Conservation (phyloP, 2,329 filamentous ascomycete genomes). For the Bertia moriformis region DNA sequence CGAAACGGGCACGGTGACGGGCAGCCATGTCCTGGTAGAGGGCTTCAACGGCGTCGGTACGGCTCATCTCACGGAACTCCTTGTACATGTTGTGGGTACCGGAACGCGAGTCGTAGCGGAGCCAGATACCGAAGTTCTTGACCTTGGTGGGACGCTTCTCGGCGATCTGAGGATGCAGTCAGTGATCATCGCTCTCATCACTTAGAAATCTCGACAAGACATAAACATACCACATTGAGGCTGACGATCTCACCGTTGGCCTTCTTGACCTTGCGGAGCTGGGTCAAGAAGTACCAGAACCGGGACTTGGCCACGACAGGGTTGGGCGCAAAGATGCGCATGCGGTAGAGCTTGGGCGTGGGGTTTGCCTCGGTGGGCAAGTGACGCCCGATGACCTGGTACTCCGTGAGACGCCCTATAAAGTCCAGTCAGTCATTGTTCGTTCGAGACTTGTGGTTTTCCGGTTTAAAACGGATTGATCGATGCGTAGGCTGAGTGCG, state of each 20-base stretch:
- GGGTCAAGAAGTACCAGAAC: slow-evolving; percentile 99
- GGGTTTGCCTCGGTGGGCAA: slow-evolving; percentile 95
- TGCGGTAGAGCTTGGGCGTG: slow-evolving; percentile 96
- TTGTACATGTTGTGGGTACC: slow-evolving; percentile 99
- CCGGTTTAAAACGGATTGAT: background rate
- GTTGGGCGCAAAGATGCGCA: slow-evolving; percentile 99
- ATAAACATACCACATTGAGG: slow-evolving; percentile 71
- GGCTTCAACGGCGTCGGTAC: slow-evolving; percentile 85
- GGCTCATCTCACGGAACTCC: slow-evolving; percentile 98
- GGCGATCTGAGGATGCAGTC: slow-evolving; percentile 55
- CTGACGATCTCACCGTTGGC: slow-evolving; percentile 97
- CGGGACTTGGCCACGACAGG: slow-evolving; percentile 96
- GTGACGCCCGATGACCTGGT: slow-evolving; percentile 99
- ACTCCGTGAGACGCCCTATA: slow-evolving; percentile 97
- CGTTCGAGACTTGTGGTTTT: background rate
- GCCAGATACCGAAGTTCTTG: slow-evolving; percentile 99
- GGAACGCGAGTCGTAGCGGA: slow-evolving; percentile 98
- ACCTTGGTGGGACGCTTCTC: slow-evolving; percentile 99
- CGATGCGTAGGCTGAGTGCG: background rate
- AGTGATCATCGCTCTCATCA: no score
- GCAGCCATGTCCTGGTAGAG: slow-evolving; percentile 99
- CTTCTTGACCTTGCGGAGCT: slow-evolving; percentile 99
- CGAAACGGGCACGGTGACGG: slow-evolving; percentile 93
- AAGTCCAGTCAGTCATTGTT: background rate
- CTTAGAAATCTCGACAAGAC: no score